phyloP scores from a whole-genome alignment of 2,329 filamentous ascomycete species.

The Pestalotiopsis sp. region DNA sequence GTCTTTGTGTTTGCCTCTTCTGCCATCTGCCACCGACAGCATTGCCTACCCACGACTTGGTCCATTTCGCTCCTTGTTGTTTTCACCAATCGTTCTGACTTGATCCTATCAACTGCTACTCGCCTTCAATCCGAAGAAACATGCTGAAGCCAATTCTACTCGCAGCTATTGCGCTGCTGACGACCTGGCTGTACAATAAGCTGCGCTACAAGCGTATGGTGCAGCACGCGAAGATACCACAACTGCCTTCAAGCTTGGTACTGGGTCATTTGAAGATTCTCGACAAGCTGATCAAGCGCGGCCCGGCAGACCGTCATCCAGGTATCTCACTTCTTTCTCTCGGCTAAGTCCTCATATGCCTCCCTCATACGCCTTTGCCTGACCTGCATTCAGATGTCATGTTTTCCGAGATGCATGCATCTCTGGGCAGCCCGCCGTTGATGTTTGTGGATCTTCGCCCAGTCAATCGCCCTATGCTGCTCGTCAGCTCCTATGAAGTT shows the following conservation, averaged over 20 bases:
- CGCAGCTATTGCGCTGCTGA: not conserved
- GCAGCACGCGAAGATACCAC: not conserved
- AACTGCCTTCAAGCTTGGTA: not conserved
- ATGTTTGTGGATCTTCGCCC: slow-evolving; percentile 23
- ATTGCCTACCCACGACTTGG: not conserved
- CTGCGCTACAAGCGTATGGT: not conserved
- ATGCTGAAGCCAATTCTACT: not conserved
- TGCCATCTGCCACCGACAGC: not conserved
- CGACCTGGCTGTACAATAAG: not conserved
- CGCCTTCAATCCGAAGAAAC: not conserved
- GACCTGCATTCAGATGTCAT: not conserved
- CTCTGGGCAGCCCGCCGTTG: slow-evolving; percentile 17
- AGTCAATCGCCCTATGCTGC: slow-evolving; percentile 17
- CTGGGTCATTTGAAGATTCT: not conserved
- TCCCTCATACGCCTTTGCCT: not conserved
- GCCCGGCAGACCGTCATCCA: not conserved
- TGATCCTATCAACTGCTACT: not conserved
- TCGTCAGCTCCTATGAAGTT: slow-evolving; percentile 18
- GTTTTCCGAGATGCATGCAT: slow-evolving; percentile 17
- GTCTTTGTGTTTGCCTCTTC: not conserved
- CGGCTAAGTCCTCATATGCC: too few relatives aligned
- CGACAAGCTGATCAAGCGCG: not conserved
- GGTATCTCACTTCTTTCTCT: not conserved
- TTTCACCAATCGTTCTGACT: not conserved
- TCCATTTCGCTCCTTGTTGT: not conserved